Conservation (phyloP, 1,284 basidiomycete species). For the Xerocomus nothofagi region DNA sequence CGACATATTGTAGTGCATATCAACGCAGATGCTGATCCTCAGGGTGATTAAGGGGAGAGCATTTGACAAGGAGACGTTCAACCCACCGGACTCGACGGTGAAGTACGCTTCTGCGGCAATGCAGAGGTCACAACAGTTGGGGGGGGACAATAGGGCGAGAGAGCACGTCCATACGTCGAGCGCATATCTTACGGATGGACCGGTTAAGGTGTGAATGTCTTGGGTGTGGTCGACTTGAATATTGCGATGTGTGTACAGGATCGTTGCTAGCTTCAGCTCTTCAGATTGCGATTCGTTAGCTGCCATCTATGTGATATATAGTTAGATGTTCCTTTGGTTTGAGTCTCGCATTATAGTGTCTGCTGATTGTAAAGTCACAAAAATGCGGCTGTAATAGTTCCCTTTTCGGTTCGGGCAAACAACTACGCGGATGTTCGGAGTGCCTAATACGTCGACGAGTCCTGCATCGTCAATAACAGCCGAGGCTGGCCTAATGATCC, state of each 20-base stretch:
- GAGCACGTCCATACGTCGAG: conserved; percentile 6
- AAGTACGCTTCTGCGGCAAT: conserved; percentile 3
- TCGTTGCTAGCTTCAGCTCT: not conserved
- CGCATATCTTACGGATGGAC: not conserved
- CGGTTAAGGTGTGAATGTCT: not conserved
- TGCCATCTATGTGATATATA: too few species aligned
- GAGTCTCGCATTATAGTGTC: too few species aligned
- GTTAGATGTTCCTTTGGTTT: too few species aligned
- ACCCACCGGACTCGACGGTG: not conserved
- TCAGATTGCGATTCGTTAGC: too few species aligned
- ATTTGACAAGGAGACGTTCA: conserved; percentile 7
- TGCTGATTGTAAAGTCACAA: too few species aligned
- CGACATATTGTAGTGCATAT: conserved; percentile 24
- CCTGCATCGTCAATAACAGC: not conserved
- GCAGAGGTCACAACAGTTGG: not conserved
- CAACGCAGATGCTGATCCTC: conserved; percentile 32
- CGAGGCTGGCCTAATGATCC: not conserved
- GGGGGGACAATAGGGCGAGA: not conserved
- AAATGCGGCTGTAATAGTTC: too few species aligned
- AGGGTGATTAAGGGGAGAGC: conserved; percentile 19
- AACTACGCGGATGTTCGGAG: too few species aligned
- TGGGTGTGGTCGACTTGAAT: not conserved
- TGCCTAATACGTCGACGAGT: too few species aligned
- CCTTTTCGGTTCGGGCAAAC: too few species aligned
- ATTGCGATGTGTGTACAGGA: not conserved